Conservation (phyloP, 345 rosid species). For the Citrus glauca region DNA sequence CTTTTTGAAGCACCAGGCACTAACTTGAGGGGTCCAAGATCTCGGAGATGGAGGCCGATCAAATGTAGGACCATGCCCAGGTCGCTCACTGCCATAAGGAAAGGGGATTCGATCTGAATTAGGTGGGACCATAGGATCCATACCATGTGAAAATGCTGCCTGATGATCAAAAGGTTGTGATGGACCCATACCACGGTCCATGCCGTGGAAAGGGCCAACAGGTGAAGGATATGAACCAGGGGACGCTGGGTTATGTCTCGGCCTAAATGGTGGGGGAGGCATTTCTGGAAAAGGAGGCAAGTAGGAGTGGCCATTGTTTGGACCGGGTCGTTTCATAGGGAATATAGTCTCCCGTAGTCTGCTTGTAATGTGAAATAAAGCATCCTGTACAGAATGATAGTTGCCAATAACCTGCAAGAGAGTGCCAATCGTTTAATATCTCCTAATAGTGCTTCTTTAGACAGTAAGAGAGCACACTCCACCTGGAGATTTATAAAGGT, state of each 20-base stretch:
- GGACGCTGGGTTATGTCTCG: conserved; percentile 57
- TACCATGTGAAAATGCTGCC: conserved; percentile 43
- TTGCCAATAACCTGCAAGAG: conserved; percentile 64
- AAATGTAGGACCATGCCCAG: conserved; percentile 61
- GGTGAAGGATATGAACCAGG: conserved; percentile 60
- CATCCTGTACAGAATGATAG: conserved; percentile 67
- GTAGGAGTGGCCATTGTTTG: conserved; percentile 48
- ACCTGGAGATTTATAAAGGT: background rate
- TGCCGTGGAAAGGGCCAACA: conserved; percentile 47
- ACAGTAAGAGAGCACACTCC: background rate
- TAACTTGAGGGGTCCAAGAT: conserved; percentile 74
- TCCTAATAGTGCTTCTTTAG: background rate
- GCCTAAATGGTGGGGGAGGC: conserved; percentile 68
- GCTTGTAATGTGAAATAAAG: conserved; percentile 68
- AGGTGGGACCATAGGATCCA: conserved; percentile 33
- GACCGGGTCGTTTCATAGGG: conserved; percentile 46
- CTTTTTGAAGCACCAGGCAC: conserved; percentile 7
- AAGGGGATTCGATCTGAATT: conserved; percentile 35
- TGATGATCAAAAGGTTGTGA: conserved; percentile 43
- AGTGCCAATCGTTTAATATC: conserved; percentile 4
- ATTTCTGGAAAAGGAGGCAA: conserved; percentile 65
- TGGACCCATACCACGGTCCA: conserved; percentile 35
- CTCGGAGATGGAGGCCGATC: conserved; percentile 69
- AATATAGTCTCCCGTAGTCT: conserved; percentile 66
- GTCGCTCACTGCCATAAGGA: conserved; percentile 47